A percentile compares a stretch with the other conserved stretches of the same genome.
Evolutionary conservation across 352 stramenopile genomes (phyloP).

Genomic region (Globisporangium sylvaticum): DNA sequence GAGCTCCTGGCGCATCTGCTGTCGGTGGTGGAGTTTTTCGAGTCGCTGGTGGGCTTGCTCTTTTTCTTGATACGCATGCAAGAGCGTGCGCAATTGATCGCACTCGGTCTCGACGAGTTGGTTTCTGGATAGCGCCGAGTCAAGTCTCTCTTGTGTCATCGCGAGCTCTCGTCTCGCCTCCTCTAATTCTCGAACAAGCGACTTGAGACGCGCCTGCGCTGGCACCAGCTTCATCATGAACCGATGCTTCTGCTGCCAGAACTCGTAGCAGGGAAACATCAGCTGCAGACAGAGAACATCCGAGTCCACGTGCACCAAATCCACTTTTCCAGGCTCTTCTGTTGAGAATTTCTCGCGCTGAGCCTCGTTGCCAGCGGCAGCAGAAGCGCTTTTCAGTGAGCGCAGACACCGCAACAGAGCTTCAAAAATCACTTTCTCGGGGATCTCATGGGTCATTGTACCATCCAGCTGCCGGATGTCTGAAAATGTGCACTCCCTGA

Average conservation of each 20-base stretch:
- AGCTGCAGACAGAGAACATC: slow-evolving; percentile 24
- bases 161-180: background rate
- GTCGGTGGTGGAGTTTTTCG: background rate
- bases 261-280: slow-evolving; percentile 33
- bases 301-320: slow-evolving; percentile 20
- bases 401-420: slow-evolving; percentile 29
- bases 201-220: slow-evolving; percentile 10
- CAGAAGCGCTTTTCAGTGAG: slow-evolving; percentile 8
- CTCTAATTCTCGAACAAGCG: slow-evolving; percentile 1
- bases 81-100: slow-evolving; percentile 4
- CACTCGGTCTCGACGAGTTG: slow-evolving; percentile 8
- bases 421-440: slow-evolving; percentile 22
- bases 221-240: slow-evolving; percentile 30
- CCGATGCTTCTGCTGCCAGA: slow-evolving; percentile 29
- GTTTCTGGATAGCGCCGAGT: background rate
- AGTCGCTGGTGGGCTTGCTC: slow-evolving; percentile 1
- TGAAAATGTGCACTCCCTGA: slow-evolving; percentile 23
- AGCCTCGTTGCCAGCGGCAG: slow-evolving; percentile 10
- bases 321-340: slow-evolving; percentile 28
- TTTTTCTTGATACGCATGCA: slow-evolving; percentile 4
- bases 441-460: slow-evolving; percentile 18
- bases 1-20: slow-evolving; percentile 4
- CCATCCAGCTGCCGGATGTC: slow-evolving; percentile 26
- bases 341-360: slow-evolving; percentile 1
- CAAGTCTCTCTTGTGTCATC: background rate